Conservation (phyloP, 768 basidiomycete species). For the Galerina sulciceps region DNA sequence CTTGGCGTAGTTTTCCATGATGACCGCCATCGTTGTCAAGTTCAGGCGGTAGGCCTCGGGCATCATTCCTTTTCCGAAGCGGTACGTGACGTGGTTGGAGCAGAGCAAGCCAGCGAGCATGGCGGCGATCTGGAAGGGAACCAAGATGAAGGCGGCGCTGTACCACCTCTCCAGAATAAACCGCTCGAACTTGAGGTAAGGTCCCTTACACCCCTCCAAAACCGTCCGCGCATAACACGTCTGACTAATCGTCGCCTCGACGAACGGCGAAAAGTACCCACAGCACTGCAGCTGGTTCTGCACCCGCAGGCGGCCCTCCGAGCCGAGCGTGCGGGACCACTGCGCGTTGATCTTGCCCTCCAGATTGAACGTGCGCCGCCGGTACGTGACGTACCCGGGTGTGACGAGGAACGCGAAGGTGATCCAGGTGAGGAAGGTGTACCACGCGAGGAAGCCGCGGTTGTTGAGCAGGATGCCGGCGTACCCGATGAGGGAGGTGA, state of each 20-base stretch:
- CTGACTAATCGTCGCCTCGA: constrained; percentile 76
- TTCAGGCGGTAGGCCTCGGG: constrained; percentile 81
- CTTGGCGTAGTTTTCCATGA: constrained; percentile 86
- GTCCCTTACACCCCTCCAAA: constrained; percentile 76
- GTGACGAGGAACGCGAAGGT: constrained; percentile 72
- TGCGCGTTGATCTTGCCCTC: constrained; percentile 80
- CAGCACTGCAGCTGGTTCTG: constrained; percentile 80
- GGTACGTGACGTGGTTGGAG: constrained; percentile 82
- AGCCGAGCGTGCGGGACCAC: constrained; percentile 68
- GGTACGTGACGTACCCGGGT: constrained; percentile 83
- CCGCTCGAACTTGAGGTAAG: constrained; percentile 62
- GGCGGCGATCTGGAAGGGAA: constrained; percentile 65
- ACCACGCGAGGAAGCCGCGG: constrained; percentile 79
- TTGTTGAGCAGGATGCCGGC: constrained; percentile 87
- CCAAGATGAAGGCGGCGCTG: constrained; percentile 62
- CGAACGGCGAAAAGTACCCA: constrained; percentile 79
- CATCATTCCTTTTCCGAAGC: constrained; percentile 90
- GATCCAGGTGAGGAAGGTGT: constrained; percentile 79
- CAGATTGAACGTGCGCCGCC: constrained; percentile 56
- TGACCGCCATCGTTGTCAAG: constrained; percentile 71
- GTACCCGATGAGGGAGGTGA: constrained; percentile 78
- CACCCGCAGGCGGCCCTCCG: constrained; percentile 61
- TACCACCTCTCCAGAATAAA: constrained; percentile 65
- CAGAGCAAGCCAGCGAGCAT: constrained; percentile 72
- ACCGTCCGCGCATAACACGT: constrained; percentile 74